Evolutionary conservation across 257 asterid species (phyloP).

Genomic region (Solanum appendiculatum): DNA sequence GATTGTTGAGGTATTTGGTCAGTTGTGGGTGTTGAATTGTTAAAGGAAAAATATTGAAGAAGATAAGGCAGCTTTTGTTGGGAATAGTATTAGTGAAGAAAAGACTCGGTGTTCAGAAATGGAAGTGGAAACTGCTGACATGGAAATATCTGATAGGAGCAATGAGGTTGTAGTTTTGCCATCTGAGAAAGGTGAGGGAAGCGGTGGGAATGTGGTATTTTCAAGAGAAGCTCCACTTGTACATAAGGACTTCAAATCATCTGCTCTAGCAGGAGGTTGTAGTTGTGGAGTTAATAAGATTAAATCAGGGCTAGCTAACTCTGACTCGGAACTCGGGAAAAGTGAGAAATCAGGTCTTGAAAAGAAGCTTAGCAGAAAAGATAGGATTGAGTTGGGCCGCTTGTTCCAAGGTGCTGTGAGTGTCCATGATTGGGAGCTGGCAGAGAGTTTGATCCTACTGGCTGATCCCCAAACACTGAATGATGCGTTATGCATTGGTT

Average conservation of each 20-base stretch:
- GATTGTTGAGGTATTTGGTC: not conserved
- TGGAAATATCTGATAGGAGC: not conserved
- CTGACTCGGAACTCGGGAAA: slow-evolving; percentile 50
- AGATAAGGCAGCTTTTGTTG: slow-evolving; percentile 4
- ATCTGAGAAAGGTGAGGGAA: slow-evolving; percentile 39
- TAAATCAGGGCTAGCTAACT: slow-evolving; percentile 52
- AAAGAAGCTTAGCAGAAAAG: slow-evolving; percentile 78
- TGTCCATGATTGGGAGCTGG: slow-evolving; percentile 87
- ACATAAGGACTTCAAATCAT: slow-evolving; percentile 24
- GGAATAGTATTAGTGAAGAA: not conserved
- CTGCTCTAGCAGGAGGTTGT: slow-evolving; percentile 9
- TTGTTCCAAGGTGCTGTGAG: slow-evolving; percentile 95
- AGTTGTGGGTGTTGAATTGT: slow-evolving; percentile 1
- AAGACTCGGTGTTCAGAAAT: slow-evolving; percentile 36
- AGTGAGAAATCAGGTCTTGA: slow-evolving; percentile 29
- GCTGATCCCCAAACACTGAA: slow-evolving; percentile 94
- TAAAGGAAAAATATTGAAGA: slow-evolving; percentile 11
- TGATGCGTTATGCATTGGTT: slow-evolving; percentile 79
- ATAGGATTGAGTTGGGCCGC: slow-evolving; percentile 82
- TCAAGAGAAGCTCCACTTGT: slow-evolving; percentile 67
- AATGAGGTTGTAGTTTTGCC: not conserved
- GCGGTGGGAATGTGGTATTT: slow-evolving; percentile 55
- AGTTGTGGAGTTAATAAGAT: slow-evolving; percentile 79
- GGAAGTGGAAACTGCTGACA: slow-evolving; percentile 39
- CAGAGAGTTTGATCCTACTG: slow-evolving; percentile 73